Conservation (phyloP, 495 filamentous ascomycete species). For the Penicillium subrubescens region DNA sequence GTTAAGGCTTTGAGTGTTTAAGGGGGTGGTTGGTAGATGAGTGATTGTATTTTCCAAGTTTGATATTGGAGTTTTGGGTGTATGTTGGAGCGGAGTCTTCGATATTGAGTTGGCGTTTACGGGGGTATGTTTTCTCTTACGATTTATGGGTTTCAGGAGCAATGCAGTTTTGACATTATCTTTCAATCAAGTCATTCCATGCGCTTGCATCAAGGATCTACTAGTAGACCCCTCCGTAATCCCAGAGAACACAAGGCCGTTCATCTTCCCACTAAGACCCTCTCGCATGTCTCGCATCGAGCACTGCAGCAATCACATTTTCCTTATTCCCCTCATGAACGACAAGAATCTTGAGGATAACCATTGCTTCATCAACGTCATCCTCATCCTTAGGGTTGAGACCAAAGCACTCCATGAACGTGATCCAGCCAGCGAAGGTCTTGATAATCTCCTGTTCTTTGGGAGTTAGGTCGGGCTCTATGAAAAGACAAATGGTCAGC, state of each 20-base stretch:
- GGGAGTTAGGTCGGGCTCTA: slow-evolving; percentile 37
- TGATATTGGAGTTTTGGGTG: background rate
- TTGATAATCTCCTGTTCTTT: slow-evolving; percentile 35
- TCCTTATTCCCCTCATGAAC: too few relatives aligned
- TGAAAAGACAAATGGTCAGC: background rate
- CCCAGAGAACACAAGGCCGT: too few relatives aligned
- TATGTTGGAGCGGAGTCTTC: slow-evolving; percentile 19
- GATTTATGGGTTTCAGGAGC: background rate
- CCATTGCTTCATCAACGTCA: slow-evolving; percentile 30
- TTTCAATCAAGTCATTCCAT: too few relatives aligned
- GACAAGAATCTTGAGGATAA: slow-evolving; percentile 21
- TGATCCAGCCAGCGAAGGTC: slow-evolving; percentile 36
- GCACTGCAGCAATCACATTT: too few relatives aligned
- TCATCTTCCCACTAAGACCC: too few relatives aligned
- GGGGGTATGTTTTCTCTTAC: too few relatives aligned
- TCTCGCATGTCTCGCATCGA: too few relatives aligned
- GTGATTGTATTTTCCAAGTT: background rate
- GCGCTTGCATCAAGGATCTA: too few relatives aligned
- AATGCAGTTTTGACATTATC: too few relatives aligned
- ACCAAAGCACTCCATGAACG: slow-evolving; percentile 27
- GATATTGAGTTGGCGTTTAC: background rate
- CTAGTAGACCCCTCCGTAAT: too few relatives aligned
- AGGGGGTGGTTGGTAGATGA: background rate
- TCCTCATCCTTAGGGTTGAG: slow-evolving; percentile 35
- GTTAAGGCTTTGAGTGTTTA: slow-evolving; percentile 37